Base-by-base conservation (phyloP, 176 grass and related monocot species). In the Aegilops umbellulata region DNA sequence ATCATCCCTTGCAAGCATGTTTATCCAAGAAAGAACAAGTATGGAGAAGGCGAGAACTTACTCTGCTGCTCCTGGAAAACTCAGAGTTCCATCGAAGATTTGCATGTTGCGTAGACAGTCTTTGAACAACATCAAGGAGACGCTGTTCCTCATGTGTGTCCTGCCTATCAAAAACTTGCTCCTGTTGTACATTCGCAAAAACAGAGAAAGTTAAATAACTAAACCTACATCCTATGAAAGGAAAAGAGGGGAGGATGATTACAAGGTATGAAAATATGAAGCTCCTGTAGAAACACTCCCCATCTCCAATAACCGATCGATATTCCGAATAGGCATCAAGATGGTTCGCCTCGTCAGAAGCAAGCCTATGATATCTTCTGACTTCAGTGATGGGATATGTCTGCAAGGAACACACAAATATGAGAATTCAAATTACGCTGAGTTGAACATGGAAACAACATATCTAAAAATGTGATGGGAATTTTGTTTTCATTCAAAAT, bases 231-330 rank as follows among this genome's bases (percentile, higher is more conserved):
- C n/a, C 4, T 82, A 39, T 86, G 65, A 8, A 89, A 82, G 20
- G 17, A 86, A 71, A 38, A 65, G 16, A n/a, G n/a, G 24, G 51
- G 27, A 70, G 63, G 31, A 63, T 23, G 86, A 14, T 63, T 86
- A 90, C 88, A 8, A 90, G 51, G 83, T 90, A 90, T 13, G 79
- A 82, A 90, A 82, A 86, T 78, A 90, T 86, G 83, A 86, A 90
- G 79, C 83, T 86, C 79, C 88, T 86, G 41, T 90, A 82, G 72
- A 90, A 90, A 86, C 88, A 82, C 30, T 90, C 88, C 24, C 79
- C 83, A 51, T 90, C 88, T 82, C 79, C 73, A 63, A 2, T 20
- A 23, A 90, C 88, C 2, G 39, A 73, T 32, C 78, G 70, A 70
- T 81, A 72, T 82, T 3, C 55, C 29, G 53, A 86, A 82, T 78